phyloP scores from a whole-genome alignment of 177 flowering plant genomes.

The Vitis hybrid region DNA sequence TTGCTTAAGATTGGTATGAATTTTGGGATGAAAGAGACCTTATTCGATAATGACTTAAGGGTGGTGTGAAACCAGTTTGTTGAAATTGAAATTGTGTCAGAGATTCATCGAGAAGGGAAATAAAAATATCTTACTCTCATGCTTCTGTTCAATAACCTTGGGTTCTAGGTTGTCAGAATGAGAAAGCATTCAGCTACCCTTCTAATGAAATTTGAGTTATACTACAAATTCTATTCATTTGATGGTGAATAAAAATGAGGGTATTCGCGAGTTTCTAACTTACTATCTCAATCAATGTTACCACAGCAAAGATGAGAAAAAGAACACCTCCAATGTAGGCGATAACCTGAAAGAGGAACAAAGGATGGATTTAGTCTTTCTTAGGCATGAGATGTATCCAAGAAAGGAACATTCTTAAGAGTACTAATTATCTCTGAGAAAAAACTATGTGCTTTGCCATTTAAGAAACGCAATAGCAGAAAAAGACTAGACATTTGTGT shows the following conservation, averaged over 20 bases:
- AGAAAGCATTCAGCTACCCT: too few relatives aligned
- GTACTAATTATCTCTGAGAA: not conserved
- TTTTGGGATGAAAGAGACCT: too few relatives aligned
- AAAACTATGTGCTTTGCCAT: not conserved
- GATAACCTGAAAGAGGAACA: conserved; percentile 49
- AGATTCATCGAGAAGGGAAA: too few relatives aligned
- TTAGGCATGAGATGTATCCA: not conserved
- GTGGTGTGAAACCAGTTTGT: too few relatives aligned
- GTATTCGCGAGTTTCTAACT: conserved; percentile 24
- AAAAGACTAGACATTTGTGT: not conserved
- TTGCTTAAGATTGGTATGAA: too few relatives aligned
- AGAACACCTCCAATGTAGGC: conserved; percentile 86
- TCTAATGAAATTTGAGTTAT: not conserved
- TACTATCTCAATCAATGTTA: conserved; percentile 75
- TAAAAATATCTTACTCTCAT: too few relatives aligned
- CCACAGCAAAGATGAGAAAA: conserved; percentile 83
- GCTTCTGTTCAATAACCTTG: too few relatives aligned
- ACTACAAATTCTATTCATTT: not conserved
- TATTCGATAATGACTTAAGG: too few relatives aligned
- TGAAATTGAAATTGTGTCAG: too few relatives aligned
- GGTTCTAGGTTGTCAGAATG: too few relatives aligned
- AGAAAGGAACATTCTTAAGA: not conserved
- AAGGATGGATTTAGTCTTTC: not conserved
- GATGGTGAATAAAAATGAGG: not conserved
- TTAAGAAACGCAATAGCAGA: not conserved